Conservation (phyloP, 1,284 basidiomycete species). For the Ganoderma meredithae region DNA sequence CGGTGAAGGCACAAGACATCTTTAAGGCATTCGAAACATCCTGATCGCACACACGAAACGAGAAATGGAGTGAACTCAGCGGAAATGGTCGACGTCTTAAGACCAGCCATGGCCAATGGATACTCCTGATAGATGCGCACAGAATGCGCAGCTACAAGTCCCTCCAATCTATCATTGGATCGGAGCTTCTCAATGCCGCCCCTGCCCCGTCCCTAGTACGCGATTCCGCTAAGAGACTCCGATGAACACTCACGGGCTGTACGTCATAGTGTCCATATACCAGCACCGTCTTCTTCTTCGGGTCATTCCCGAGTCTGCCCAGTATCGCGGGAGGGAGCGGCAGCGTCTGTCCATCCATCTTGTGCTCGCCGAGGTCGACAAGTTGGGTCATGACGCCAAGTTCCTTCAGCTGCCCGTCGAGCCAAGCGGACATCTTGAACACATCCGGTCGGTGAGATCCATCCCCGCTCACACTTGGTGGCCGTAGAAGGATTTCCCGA, state of each 20-base stretch:
- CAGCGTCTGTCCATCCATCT: conserved; percentile 81
- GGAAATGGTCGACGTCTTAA: too few relatives aligned
- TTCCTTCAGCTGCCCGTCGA: conserved; percentile 73
- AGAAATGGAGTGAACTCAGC: too few relatives aligned
- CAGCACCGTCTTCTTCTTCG: conserved; percentile 90
- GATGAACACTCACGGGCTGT: conserved; percentile 67
- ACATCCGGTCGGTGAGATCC: conserved; percentile 77
- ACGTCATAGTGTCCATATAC: conserved; percentile 94
- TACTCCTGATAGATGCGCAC: too few relatives aligned
- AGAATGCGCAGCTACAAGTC: background rate
- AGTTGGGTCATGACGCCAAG: conserved; percentile 81
- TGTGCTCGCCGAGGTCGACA: conserved; percentile 83
- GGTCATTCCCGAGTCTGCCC: conserved; percentile 85
- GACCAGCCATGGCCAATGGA: too few relatives aligned
- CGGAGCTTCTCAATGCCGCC: background rate
- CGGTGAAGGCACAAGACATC: too few relatives aligned
- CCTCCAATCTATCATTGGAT: background rate
- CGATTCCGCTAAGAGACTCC: background rate
- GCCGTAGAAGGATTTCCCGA: background rate
- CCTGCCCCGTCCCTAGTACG: background rate
- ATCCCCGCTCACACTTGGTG: conserved; percentile 70
- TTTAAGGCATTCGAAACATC: too few relatives aligned
- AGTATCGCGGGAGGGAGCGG: conserved; percentile 90
- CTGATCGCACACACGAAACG: too few relatives aligned
- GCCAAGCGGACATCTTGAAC: conserved; percentile 84